phyloP scores from a whole-genome alignment of 805 yeast species.

The Scheffersomyces ergatensis region DNA sequence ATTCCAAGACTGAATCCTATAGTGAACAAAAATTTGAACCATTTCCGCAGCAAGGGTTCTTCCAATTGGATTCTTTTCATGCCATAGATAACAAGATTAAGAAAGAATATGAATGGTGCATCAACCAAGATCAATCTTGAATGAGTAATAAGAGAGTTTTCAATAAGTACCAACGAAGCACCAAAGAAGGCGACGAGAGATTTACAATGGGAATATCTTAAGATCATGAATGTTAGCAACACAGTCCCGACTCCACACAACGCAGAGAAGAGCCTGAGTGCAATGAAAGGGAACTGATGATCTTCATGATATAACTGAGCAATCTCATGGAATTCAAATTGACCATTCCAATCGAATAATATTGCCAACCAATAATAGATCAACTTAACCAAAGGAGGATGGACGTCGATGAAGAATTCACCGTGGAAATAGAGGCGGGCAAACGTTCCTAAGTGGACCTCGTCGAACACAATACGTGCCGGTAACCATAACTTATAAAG shows the following conservation, averaged over 20 bases:
- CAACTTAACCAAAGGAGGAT: constrained; percentile 70
- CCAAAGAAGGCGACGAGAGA: constrained; percentile 50
- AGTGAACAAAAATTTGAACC: constrained; percentile 51
- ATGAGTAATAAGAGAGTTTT: constrained; percentile 63
- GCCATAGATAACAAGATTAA: constrained; percentile 48
- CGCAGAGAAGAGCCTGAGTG: constrained; percentile 58
- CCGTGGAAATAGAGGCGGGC: constrained; percentile 50
- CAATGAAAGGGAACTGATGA: constrained; percentile 42
- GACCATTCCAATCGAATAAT: constrained; percentile 52
- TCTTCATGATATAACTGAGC: constrained; percentile 26
- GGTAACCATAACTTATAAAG: constrained; percentile 34
- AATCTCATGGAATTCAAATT: constrained; percentile 34
- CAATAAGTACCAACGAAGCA: constrained; percentile 52
- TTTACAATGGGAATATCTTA: constrained; percentile 56
- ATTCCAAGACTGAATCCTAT: constrained; percentile 54
- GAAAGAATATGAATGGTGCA: constrained; percentile 41
- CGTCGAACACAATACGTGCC: constrained; percentile 46
- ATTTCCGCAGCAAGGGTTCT: constrained; percentile 43
- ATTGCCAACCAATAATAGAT: constrained; percentile 53
- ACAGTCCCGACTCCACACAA: constrained; percentile 53
- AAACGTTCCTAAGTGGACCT: constrained; percentile 40
- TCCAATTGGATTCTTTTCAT: constrained; percentile 49
- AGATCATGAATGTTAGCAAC: constrained; percentile 50
- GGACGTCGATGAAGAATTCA: constrained; percentile 64
- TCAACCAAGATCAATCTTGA: constrained; percentile 49